Evolutionary conservation across 2,329 filamentous ascomycete species (phyloP), one percentile per base, ranked within the genome.

Genomic region (Fusarium sacchari): DNA sequence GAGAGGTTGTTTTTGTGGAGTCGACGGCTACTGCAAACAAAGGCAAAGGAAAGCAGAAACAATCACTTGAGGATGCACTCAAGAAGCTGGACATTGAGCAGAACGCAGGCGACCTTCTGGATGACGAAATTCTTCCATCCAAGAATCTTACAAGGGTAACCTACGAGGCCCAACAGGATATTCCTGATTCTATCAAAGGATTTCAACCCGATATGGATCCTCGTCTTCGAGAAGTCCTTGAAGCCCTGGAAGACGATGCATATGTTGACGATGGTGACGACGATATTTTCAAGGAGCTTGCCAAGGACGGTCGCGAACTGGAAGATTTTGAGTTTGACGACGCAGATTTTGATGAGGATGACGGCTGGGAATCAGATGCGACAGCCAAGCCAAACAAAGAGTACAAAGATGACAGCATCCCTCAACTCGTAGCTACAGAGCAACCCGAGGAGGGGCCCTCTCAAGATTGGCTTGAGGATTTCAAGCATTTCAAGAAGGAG

Each of bases 141-240:
- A 94, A 95, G 79, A 96, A 94, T 80, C 87, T 95, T 50, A 90
- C 90, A 62, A 90, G 92, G 78, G 85, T 90, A 37, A 95, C 92
- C 50, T 98, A 98, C 80, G 94, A 98, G 82, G 92, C 95, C 61
- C 95, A 98, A 83, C 96, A 99, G 82, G 90, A 97, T 77, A 86
- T 98, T 2, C 96, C 96, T 2, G 96, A 99, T 83, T 91, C 91
- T 13, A 93, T 99, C 78, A 92, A 93, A 6, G 96, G 96, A 0
- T 97, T 99, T 82, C 93, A 99, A 82, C 96, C 97, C 12, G 95
- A 98, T 80, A 98, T 99, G 96, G 97, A 99, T 79, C 95, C 95
- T 5, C 88, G 96, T 43, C 82, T 99, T 75, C 89, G 96, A 50
- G 96, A 99, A 82, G 95, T 95, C 10, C 84, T 99, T 30, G 95